Percentiles rank a stretch among this genome's conserved stretches.
Conservation (phyloP, 768 basidiomycete species). For the Phanerochaete sordida region DNA sequence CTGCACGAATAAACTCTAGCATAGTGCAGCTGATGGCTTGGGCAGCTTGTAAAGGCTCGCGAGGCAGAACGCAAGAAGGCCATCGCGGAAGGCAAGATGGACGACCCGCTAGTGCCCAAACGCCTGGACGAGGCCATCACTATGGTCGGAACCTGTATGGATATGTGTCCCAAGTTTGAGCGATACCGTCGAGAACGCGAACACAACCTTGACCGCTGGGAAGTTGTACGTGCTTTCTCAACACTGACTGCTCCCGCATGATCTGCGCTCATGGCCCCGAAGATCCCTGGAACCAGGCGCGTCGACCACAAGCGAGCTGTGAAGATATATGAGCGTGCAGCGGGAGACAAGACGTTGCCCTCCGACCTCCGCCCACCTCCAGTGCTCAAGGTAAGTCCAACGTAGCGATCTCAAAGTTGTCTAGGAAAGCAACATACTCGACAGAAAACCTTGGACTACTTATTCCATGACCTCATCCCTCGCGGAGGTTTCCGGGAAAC, state of each 20-base stretch:
- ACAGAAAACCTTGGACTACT: slow-evolving; percentile 86
- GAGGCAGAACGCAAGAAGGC: slow-evolving; percentile 68
- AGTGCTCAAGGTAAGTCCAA: slow-evolving; percentile 64
- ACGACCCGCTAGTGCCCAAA: slow-evolving; percentile 76
- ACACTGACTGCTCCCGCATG: background rate
- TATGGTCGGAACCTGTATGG: slow-evolving; percentile 88
- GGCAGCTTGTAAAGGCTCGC: slow-evolving; percentile 64
- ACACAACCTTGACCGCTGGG: slow-evolving; percentile 83
- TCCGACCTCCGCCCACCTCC: slow-evolving; percentile 88
- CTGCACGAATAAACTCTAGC: background rate
- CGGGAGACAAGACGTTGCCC: slow-evolving; percentile 87
- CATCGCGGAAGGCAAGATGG: slow-evolving; percentile 83
- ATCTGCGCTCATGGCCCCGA: slow-evolving; percentile 32
- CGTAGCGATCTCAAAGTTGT: background rate
- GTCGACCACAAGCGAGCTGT: slow-evolving; percentile 87
- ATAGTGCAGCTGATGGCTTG: slow-evolving; percentile 16
- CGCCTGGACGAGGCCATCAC: slow-evolving; percentile 86
- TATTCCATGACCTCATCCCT: slow-evolving; percentile 79
- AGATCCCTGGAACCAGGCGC: slow-evolving; percentile 81
- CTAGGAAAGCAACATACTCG: background rate
- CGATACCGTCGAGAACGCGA: slow-evolving; percentile 87
- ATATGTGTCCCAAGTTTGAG: slow-evolving; percentile 96
- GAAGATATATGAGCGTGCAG: slow-evolving; percentile 92
- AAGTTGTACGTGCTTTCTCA: slow-evolving; percentile 55
- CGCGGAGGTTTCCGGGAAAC: slow-evolving; percentile 66